A percentile compares a stretch with the other conserved stretches of the same genome.
Evolutionary conservation across 2,329 filamentous ascomycete genomes (phyloP).

Genomic region (Didymella keratinophila): DNA sequence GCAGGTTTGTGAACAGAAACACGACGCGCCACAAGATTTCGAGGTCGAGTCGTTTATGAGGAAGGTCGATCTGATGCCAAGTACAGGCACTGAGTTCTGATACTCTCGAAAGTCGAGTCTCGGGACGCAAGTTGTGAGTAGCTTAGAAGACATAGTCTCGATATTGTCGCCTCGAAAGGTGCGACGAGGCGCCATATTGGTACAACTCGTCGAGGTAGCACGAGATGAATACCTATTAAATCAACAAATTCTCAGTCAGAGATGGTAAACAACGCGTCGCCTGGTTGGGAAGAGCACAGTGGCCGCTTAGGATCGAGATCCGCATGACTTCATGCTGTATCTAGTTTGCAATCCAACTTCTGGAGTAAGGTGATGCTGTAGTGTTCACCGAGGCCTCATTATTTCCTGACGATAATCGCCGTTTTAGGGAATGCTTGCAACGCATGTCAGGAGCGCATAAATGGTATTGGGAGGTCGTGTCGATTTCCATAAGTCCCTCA

Average conservation of each 20-base stretch:
- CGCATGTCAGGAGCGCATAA: constrained; percentile 2
- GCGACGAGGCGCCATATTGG: background rate
- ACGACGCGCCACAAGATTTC: background rate
- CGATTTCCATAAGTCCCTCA: background rate
- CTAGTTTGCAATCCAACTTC: too few relatives aligned
- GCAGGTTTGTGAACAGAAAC: background rate
- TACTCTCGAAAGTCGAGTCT: background rate
- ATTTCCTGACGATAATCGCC: constrained; percentile 4
- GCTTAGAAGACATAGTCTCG: too few relatives aligned
- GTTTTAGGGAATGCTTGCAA: too few relatives aligned
- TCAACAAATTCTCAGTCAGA: too few relatives aligned
- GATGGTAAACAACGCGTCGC: too few relatives aligned
- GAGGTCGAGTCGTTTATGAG: background rate
- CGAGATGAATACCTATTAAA: too few relatives aligned
- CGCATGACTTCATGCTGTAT: too few relatives aligned
- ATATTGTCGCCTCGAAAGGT: background rate
- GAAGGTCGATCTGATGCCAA: background rate
- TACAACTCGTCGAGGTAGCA: too few relatives aligned
- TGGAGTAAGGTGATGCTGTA: too few relatives aligned
- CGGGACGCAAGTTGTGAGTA: too few relatives aligned
- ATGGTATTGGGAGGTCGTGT: constrained; percentile 3
- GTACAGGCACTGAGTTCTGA: background rate
- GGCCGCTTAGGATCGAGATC: too few relatives aligned
- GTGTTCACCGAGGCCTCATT: background rate
- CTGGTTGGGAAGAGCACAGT: too few relatives aligned